Evolutionary conservation across 805 yeast species (phyloP), one percentile per base, ranked within the genome.

Genomic region (Starmerella bombicola): DNA sequence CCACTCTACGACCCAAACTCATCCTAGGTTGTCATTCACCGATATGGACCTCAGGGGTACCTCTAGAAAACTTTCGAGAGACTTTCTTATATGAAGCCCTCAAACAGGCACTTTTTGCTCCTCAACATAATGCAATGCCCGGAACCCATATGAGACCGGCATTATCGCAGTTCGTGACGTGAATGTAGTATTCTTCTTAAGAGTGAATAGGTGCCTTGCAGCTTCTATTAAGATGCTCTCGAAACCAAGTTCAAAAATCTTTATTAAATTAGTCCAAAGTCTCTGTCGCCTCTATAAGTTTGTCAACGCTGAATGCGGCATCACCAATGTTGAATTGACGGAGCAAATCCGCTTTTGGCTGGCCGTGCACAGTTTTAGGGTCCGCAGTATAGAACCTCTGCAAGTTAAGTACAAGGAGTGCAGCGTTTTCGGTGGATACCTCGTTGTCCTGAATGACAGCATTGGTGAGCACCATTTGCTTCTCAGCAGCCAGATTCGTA

Each of bases 381-480:
- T 63, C 33, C 44, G 65, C 40, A 64, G 69, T 57, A 70, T 61
- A 16, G 79, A 93, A 35, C 85, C 93, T 46, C 50, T 53, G 64
- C 41, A 52, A 49, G 33, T 43, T 54, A 47, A 53, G 50, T 15
- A 55, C 51, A 38, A 91, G 65, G 38, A 86, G 59, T 49, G 83
- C 93, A 1, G 94, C 80, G 48, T 86, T 94, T 35, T 70, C 77
- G 42, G 78, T 50, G 2, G 76, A 60, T n/a, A 86, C 63, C 28
- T 76, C 67, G 12, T 79, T 68, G 40, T 83, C 86, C 37, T 67
- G 63, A 3, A 85, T 75, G 26, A 69, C 69, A 1, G 96, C 95
- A 50, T 85, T 85, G 93, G 86, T 81, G 49, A 91, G 64, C 0
- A 82, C 82, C 1, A 82, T 43, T 0, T 68, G 75, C 47, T 81